phyloP scores from a whole-genome alignment of 768 basidiomycete species.

The Xerocomellus amylosporus region DNA sequence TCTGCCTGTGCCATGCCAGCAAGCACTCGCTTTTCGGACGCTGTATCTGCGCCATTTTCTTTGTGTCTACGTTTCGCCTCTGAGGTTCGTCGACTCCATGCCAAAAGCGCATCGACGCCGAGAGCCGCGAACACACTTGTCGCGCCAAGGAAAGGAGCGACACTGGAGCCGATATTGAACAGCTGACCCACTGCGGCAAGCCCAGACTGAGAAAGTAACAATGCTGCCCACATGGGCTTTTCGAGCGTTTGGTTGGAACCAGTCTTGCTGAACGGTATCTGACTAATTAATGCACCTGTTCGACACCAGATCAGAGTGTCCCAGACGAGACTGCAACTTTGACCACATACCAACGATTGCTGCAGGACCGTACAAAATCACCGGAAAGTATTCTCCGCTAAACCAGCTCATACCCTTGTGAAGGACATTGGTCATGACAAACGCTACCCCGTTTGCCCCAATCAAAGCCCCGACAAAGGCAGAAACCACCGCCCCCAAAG shows the following conservation, averaged over 20 bases:
- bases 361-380: slow-evolving; percentile 74
- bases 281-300: slow-evolving; percentile 61
- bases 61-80: not conserved
- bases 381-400: slow-evolving; percentile 57
- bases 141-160: slow-evolving; percentile 64
- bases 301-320: not conserved
- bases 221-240: slow-evolving; percentile 54
- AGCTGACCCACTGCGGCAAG: slow-evolving; percentile 61
- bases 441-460: slow-evolving; percentile 68
- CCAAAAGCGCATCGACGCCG: slow-evolving; percentile 47
- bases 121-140: slow-evolving; percentile 56
- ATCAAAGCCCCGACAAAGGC: slow-evolving; percentile 58
- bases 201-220: slow-evolving; percentile 58
- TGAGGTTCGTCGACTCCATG: slow-evolving; percentile 20
- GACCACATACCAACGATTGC: slow-evolving; percentile 60
- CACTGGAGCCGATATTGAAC: slow-evolving; percentile 71
- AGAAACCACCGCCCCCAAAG: slow-evolving; percentile 47
- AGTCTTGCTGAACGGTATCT: slow-evolving; percentile 46
- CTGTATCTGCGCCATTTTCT: slow-evolving; percentile 2
- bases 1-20: slow-evolving; percentile 21
- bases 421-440: slow-evolving; percentile 59
- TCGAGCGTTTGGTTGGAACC: slow-evolving; percentile 44
- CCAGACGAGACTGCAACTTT: not conserved
- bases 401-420: slow-evolving; percentile 87
- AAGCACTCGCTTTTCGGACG: not conserved